phyloP scores from a whole-genome alignment of 805 yeast species.

The Suhomyces kilbournensis region DNA sequence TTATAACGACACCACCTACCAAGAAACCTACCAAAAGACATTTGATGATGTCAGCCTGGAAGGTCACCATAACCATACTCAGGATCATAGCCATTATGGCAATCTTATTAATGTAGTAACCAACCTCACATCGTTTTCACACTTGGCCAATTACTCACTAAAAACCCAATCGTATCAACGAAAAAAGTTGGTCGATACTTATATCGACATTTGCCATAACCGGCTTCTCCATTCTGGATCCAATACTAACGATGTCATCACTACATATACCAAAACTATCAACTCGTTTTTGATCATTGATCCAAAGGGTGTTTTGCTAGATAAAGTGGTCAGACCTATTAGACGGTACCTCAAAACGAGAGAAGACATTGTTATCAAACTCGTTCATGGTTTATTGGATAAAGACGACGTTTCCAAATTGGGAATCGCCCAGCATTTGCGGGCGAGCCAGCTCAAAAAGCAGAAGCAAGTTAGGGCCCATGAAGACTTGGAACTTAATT shows the following conservation, averaged over 20 bases:
- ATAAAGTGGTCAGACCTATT: constrained; percentile 74
- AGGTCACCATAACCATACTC: background rate
- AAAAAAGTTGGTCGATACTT: constrained; percentile 47
- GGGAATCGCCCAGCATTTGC: constrained; percentile 56
- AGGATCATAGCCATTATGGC: background rate
- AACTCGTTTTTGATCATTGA: constrained; percentile 73
- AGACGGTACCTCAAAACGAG: constrained; percentile 68
- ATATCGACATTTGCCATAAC: constrained; percentile 42
- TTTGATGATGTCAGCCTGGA: background rate
- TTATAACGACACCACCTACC: constrained; percentile 1
- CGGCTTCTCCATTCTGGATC: constrained; percentile 75
- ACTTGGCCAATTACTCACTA: constrained; percentile 16
- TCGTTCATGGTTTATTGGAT: constrained; percentile 71
- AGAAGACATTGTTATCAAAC: constrained; percentile 64
- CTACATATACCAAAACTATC: constrained; percentile 68
- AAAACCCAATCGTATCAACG: constrained; percentile 43
- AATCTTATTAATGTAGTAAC: constrained; percentile 3
- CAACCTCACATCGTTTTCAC: constrained; percentile 7
- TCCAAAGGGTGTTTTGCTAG: constrained; percentile 80
- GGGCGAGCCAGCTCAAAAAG: constrained; percentile 15
- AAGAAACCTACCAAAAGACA: background rate
- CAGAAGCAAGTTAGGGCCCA: background rate
- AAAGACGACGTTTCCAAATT: constrained; percentile 34
- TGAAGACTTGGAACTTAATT: constrained; percentile 47
- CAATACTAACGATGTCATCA: constrained; percentile 69